Base-by-base conservation (phyloP, 1,284 basidiomycete genomes). In the Jaminaea rosea region DNA sequence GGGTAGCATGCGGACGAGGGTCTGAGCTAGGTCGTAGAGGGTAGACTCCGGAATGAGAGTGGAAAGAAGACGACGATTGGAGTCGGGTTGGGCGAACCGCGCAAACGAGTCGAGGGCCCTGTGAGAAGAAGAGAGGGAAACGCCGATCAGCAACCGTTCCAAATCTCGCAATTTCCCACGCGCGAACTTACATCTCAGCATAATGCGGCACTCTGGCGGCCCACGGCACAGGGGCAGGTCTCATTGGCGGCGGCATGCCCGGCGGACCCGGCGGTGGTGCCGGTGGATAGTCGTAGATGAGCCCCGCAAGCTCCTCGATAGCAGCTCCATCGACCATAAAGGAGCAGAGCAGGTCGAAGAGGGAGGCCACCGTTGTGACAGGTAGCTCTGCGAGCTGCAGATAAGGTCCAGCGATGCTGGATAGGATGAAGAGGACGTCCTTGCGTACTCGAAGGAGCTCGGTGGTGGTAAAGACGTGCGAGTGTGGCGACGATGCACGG, bases 41-140 rank as follows among this genome's bases (percentile, higher is more conserved):
- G 81, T 80, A 1, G 75, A 60, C 24, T 79, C 74, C 0, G 86
- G 79, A 3, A 93, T 77, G 10, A 79, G 76, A 32, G 77, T 75
- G 15, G 83, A 78, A 34, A 96, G 78, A 28, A 85, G 77, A 56
- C 85, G 82, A 19, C 93, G 85, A 69, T 91, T 94, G 34, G 78
- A 76, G 74, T 98, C 92, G 6, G 79, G 77, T 47, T 86, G 83
- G 24, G 83, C 81, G 50, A 94, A 76, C 39, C 83, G 81, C 11
- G 86, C 84, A 63, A 93, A 86, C 1, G 84, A 83, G 59, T 94
- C 88, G 47, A 96, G 77, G 7, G 90, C 88, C n/a, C n/a, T n/a
- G n/a, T n/a, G n/a, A n/a, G n/a, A n/a, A n/a, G n/a, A n/a, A n/a
- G n/a, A n/a, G n/a, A n/a, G n/a, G n/a, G n/a, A n/a, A n/a, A n/a